A percentile compares a stretch with the other conserved stretches of the same genome.
phyloP scores from a whole-genome alignment of 2,329 filamentous ascomycete species.

The Ramularia collo-cygni region DNA sequence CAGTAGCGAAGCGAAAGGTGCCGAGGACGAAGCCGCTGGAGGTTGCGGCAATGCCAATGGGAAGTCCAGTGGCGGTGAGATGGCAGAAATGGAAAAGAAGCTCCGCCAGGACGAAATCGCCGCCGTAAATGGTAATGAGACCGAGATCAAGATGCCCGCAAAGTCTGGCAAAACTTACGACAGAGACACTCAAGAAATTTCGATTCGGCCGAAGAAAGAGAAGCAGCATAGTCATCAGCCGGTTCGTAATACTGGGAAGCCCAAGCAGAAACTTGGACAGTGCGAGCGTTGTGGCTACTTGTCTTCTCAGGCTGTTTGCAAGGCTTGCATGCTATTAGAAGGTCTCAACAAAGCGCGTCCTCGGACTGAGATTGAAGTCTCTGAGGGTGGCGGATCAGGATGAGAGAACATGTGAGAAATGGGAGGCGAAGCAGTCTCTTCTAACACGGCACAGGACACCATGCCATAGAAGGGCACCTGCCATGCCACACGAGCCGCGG shows the following conservation, averaged over 20 bases:
- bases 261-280: constrained; percentile 70
- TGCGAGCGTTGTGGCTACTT: constrained; percentile 91
- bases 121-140: constrained; percentile 50
- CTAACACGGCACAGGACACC: too few relatives aligned
- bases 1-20: constrained; percentile 29
- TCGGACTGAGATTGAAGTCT: constrained; percentile 33
- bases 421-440: too few relatives aligned
- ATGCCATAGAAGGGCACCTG: too few relatives aligned
- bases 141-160: constrained; percentile 49
- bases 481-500: too few relatives aligned
- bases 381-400: constrained; percentile 9
- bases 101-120: constrained; percentile 59
- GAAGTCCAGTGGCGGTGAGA: constrained; percentile 62
- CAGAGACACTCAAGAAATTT: constrained; percentile 7
- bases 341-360: constrained; percentile 71
- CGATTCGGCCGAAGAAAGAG: constrained; percentile 30
- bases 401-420: too few relatives aligned
- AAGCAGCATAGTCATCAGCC: constrained; percentile 17
- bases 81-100: constrained; percentile 73
- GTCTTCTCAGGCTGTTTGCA: constrained; percentile 88
- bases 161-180: constrained; percentile 7
- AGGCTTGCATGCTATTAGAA: constrained; percentile 85
- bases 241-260: constrained; percentile 16
- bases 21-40: constrained; percentile 54
- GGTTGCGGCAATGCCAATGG: constrained; percentile 71